Percentiles rank a stretch among this genome's conserved stretches.
Conservation (phyloP, 768 basidiomycete species). For the Piloderma croceum region DNA sequence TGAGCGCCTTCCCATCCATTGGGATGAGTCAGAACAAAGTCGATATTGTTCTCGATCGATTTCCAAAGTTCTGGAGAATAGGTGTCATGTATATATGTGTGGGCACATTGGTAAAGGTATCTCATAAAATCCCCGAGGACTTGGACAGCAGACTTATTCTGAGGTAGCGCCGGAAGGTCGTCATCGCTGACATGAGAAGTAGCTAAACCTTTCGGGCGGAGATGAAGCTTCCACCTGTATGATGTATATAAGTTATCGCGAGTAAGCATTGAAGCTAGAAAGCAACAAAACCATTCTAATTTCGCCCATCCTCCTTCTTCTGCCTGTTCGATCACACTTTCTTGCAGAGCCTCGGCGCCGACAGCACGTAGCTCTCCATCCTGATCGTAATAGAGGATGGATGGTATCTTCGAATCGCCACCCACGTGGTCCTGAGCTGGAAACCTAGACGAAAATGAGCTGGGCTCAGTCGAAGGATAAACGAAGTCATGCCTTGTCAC, state of each 20-base stretch:
- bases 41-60: constrained; percentile 35
- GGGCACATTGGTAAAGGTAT: constrained; percentile 41
- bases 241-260: not conserved
- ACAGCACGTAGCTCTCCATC: constrained; percentile 34
- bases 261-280: not conserved
- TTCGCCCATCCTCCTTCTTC: constrained; percentile 42
- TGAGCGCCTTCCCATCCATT: constrained; percentile 64
- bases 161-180: constrained; percentile 37
- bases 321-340: constrained; percentile 33
- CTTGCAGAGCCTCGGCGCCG: constrained; percentile 40
- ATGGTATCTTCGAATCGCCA: constrained; percentile 45
- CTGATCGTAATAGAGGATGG: constrained; percentile 42
- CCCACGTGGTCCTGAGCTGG: constrained; percentile 39
- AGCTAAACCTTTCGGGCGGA: constrained; percentile 30
- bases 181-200: constrained; percentile 27
- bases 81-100: constrained; percentile 42
- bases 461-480: no score
- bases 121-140: constrained; percentile 44
- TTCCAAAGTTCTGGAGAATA: constrained; percentile 39
- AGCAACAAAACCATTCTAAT: constrained; percentile 34
- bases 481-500: constrained; percentile 24
- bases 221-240: constrained; percentile 33
- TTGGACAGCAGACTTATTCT: constrained; percentile 34
- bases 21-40: constrained; percentile 55
- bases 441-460: constrained; percentile 22